A percentile compares a stretch with the other conserved stretches of the same genome.
Evolutionary conservation across 2,329 filamentous ascomycete genomes (phyloP).

Genomic region (Cladorrhinum sp.): DNA sequence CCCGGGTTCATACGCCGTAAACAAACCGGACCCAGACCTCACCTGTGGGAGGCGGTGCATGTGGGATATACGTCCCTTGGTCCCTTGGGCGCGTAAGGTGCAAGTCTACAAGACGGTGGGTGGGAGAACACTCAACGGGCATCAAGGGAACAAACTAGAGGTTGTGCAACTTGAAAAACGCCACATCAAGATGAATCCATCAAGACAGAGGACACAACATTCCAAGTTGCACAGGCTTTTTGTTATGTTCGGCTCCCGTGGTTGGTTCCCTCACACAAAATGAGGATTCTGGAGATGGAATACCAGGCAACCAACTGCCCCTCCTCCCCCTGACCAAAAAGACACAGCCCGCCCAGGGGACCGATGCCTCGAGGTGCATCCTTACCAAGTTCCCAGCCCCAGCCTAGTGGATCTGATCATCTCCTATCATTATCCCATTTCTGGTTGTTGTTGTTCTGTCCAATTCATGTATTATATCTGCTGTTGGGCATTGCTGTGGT

Average conservation of each 20-base stretch:
- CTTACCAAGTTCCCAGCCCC: not conserved
- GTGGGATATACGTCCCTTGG: not conserved
- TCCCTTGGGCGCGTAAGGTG: not conserved
- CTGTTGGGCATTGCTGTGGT: not conserved
- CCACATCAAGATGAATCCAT: not conserved
- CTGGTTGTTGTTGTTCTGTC: not conserved
- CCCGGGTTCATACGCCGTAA: not conserved
- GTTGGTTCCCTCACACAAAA: not conserved
- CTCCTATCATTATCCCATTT: not conserved
- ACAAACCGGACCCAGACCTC: constrained; percentile 4
- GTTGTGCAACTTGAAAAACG: not conserved
- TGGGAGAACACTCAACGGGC: not conserved
- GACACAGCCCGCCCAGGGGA: not conserved
- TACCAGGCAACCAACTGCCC: not conserved
- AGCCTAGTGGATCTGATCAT: not conserved
- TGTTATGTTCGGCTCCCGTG: not conserved
- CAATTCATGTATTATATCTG: not conserved
- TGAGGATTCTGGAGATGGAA: not conserved
- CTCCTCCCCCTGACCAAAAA: not conserved
- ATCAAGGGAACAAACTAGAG: not conserved
- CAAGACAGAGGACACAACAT: not conserved
- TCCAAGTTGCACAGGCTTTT: not conserved
- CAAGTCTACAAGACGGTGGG: not conserved
- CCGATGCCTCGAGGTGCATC: not conserved
- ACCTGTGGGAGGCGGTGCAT: constrained; percentile 8